Evolutionary conservation across 1,284 basidiomycete genomes (phyloP), one percentile per base, ranked within the genome.

Genomic region (Tilletia setariae): DNA sequence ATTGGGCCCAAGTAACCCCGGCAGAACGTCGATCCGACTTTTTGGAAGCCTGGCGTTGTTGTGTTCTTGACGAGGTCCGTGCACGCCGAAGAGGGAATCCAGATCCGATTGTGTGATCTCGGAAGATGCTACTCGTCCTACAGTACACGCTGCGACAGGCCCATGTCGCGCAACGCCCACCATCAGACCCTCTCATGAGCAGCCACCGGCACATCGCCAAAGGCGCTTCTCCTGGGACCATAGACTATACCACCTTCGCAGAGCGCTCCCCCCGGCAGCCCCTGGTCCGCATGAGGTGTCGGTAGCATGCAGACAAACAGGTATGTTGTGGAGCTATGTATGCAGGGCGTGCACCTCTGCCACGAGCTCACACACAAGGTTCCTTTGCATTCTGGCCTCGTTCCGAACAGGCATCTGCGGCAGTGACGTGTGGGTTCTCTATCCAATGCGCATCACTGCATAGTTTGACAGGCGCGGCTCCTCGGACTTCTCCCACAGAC

Each of bases 221-320:
- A 63, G 91, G 91, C 11, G 92, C 93, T 80, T 89, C 94, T 65
- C 86, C 94, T 64, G 87, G 87, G 63, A 87, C 86, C 63, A 85
- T 93, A 74, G 86, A 92, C n/a, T 86, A 91, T 65, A 87, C 90
- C 70, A 85, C 84, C 61, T 93, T 88, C 76, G 91, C 93, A 77
- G 85, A 91, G 74, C 86, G 91, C 2, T n/a, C n/a, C 89, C 90
- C 4, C 87, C 96, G 69, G 86, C 90, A 68, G 56, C 74, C 16
- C 74, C 78, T 71, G 85, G 86, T 25, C 87, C 87, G 65, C 86
- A 91, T 77, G 90, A 96, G 77, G 93, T 94, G 56, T 88, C 97
- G 40, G 88, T 98, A 62, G 88, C 92, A 79, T 90, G 97, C 63
- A 93, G 93, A 84, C 94, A 95, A 84, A 66, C 62, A 23, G 44